Evolutionary conservation across 2,329 filamentous ascomycete genomes (phyloP).

Genomic region (Trichothecium roseum): DNA sequence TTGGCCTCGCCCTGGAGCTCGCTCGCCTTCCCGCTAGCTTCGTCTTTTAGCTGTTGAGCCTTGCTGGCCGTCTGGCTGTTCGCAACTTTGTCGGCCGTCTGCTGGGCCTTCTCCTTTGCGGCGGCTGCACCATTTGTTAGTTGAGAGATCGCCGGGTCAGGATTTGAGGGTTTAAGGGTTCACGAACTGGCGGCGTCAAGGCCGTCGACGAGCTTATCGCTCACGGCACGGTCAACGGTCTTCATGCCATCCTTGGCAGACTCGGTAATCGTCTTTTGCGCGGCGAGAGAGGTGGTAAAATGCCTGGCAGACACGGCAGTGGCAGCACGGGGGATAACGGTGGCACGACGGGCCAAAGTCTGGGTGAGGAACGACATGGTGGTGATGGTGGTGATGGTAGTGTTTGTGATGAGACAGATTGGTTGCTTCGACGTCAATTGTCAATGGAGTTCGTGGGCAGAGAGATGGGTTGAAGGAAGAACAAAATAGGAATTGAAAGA

Average conservation of each 20-base stretch:
- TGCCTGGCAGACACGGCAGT: slow-evolving; percentile 30
- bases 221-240: slow-evolving; percentile 47
- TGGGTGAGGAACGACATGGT: slow-evolving; percentile 45
- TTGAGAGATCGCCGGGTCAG: no score
- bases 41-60: slow-evolving; percentile 28
- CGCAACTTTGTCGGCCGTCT: slow-evolving; percentile 17
- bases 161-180: no score
- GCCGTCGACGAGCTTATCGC: slow-evolving; percentile 46
- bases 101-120: slow-evolving; percentile 37
- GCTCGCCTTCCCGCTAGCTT: slow-evolving; percentile 26
- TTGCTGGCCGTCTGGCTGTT: slow-evolving; percentile 22
- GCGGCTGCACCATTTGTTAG: slow-evolving; percentile 17
- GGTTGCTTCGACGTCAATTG: no score
- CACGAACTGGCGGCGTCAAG: slow-evolving; percentile 49
- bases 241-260: slow-evolving; percentile 50
- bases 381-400: slow-evolving; percentile 4
- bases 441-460: not conserved
- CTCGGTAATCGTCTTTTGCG: slow-evolving; percentile 40
- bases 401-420: not conserved
- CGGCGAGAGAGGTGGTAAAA: slow-evolving; percentile 36
- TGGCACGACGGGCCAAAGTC: slow-evolving; percentile 31
- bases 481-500: not conserved
- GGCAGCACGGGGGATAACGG: slow-evolving; percentile 24
- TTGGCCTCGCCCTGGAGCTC: slow-evolving; percentile 25
- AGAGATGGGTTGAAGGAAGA: not conserved